These are phyloP conservation scores for Angomonas deanei DNA, from an alignment of 208 protist species.

Conservation along the genomic window DNA sequence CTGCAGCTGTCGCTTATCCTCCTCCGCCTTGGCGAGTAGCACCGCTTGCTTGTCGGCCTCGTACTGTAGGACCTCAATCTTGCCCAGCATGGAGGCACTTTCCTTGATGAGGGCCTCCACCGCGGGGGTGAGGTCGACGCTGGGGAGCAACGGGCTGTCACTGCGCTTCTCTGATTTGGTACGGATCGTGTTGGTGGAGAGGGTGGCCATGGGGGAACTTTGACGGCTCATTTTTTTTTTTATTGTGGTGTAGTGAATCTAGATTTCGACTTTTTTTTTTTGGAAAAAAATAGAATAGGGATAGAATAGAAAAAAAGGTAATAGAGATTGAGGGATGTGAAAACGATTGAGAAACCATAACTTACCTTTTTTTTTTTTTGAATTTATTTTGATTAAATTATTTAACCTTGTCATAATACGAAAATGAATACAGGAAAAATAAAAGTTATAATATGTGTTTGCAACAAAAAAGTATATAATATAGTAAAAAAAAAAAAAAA, in stretches of 20 bases:
- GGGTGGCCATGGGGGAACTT: slow-evolving; percentile 18
- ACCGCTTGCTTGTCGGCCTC: slow-evolving; percentile 20
- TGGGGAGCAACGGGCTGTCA: slow-evolving; percentile 22
- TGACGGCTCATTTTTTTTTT: slow-evolving; percentile 14
- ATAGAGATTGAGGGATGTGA: background rate
- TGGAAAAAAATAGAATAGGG: slow-evolving; percentile 1
- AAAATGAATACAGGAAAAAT: too few species aligned
- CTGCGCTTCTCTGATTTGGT: background rate
- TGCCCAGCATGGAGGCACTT: slow-evolving; percentile 55
- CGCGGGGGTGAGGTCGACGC: slow-evolving; percentile 22
- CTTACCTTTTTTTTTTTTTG: background rate
- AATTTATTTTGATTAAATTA: background rate
- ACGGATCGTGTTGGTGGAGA: slow-evolving; percentile 13
- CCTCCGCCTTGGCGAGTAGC: slow-evolving; percentile 15
- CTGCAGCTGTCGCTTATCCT: slow-evolving; percentile 5
- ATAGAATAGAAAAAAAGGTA: slow-evolving; percentile 16
- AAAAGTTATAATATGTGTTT: too few species aligned
- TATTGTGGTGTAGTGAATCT: background rate
- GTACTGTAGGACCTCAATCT: slow-evolving; percentile 31
- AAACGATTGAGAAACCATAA: background rate
- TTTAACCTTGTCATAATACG: too few species aligned
- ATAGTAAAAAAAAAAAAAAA: slow-evolving; percentile 8
- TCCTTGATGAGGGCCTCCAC: slow-evolving; percentile 41
- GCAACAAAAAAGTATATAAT: background rate
- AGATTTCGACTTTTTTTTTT: slow-evolving; percentile 12